Conservation (phyloP, 1,139 yeast species). For the Geotrichum citri-aurantii region DNA sequence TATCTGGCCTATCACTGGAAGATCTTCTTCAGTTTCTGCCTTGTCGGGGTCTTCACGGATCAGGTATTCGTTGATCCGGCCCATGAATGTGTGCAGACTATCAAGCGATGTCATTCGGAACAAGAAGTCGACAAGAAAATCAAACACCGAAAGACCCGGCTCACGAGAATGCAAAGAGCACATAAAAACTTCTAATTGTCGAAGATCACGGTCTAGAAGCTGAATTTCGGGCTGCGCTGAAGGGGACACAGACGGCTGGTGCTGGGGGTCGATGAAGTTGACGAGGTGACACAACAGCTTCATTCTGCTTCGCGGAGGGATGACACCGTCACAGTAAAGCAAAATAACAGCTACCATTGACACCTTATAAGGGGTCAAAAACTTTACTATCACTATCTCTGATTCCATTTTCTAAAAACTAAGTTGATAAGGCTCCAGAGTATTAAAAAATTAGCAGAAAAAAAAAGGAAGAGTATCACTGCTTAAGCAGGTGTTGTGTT, state of each 20-base stretch:
- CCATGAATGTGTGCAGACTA: slow-evolving; percentile 20
- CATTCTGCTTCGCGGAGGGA: slow-evolving; percentile 20
- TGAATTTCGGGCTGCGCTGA: neutral
- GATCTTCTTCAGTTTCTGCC: neutral
- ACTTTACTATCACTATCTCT: slow-evolving; percentile 17
- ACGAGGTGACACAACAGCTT: slow-evolving; percentile 24
- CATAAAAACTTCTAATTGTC: slow-evolving; percentile 5
- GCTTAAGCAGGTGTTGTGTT: too few species aligned
- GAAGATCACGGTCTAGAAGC: slow-evolving; percentile 12
- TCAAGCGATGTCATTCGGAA: slow-evolving; percentile 21
- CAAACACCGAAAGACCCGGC: slow-evolving; percentile 9
- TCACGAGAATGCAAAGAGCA: slow-evolving; percentile 1
- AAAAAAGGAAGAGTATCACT: too few species aligned
- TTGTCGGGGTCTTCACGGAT: slow-evolving; percentile 13
- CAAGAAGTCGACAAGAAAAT: slow-evolving; percentile 18
- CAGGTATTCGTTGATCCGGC: slow-evolving; percentile 8
- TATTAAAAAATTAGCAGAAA: too few species aligned
- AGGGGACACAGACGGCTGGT: neutral
- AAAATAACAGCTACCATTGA: slow-evolving; percentile 24
- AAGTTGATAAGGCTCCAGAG: too few species aligned
- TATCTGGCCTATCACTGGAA: neutral
- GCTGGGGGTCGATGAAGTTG: slow-evolving; percentile 24
- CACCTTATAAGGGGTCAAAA: slow-evolving; percentile 29
- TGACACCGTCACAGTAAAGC: slow-evolving; percentile 26
- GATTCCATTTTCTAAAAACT: slow-evolving; percentile 8